phyloP scores from a whole-genome alignment of 2,329 filamentous ascomycete genomes.

The Colletotrichum aenigma region DNA sequence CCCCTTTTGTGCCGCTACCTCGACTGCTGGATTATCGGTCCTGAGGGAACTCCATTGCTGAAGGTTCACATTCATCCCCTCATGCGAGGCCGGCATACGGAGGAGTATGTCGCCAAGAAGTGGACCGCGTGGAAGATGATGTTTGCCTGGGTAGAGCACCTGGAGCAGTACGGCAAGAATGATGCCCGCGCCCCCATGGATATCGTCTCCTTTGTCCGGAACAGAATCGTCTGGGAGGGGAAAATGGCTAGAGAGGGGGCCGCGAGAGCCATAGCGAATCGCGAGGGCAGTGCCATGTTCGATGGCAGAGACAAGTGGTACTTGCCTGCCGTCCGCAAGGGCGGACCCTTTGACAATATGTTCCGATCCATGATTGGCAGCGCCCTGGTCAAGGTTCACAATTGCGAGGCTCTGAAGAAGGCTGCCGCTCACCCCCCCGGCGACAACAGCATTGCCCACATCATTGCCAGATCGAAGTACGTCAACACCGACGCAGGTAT shows the following conservation, averaged over 20 bases:
- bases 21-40: background rate
- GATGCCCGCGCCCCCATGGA: background rate
- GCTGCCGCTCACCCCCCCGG: background rate
- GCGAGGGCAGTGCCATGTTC: background rate
- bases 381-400: background rate
- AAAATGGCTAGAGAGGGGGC: background rate
- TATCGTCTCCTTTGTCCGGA: background rate
- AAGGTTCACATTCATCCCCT: background rate
- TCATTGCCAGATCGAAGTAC: background rate
- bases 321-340: background rate
- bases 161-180: background rate
- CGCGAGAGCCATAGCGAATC: background rate
- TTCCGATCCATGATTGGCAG: background rate
- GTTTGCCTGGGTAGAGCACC: background rate
- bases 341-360: background rate
- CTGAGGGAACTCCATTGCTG: background rate
- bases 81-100: background rate
- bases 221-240: background rate
- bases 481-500: background rate
- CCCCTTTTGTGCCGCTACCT: background rate
- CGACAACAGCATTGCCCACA: background rate
- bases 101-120: background rate
- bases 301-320: background rate
- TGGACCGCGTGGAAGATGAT: background rate
- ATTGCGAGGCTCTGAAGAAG: background rate